Conservation (phyloP, 352 stramenopile species). For the Phytophthora litchii region DNA sequence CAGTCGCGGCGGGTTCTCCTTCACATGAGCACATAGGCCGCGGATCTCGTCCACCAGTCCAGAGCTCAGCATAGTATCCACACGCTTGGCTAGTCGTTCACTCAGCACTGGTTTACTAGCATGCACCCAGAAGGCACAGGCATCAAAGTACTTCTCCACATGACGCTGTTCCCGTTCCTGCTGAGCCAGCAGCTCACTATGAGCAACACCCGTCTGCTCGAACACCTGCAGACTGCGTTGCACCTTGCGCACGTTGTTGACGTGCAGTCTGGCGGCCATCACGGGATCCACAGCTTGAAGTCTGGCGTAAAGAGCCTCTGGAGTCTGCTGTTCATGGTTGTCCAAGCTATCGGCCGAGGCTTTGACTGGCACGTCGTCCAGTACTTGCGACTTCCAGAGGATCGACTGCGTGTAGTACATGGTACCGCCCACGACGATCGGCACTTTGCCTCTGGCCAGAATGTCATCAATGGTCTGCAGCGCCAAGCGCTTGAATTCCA, state of each 20-base stretch:
- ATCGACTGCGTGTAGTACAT: constrained; percentile 94
- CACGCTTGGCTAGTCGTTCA: constrained; percentile 67
- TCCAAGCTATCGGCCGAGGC: constrained; percentile 3
- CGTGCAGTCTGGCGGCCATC: constrained; percentile 83
- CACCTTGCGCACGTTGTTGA: constrained; percentile 89
- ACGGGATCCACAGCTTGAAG: constrained; percentile 78
- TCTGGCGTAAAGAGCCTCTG: constrained; percentile 63
- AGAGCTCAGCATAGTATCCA: constrained; percentile 80
- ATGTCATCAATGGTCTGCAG: constrained; percentile 86
- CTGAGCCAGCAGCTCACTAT: constrained; percentile 72
- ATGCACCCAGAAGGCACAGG: constrained; percentile 86
- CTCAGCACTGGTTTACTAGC: constrained; percentile 69
- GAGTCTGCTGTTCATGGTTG: constrained; percentile 36
- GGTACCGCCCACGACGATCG: constrained; percentile 91
- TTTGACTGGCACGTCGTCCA: constrained; percentile 71
- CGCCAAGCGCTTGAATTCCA: constrained; percentile 83
- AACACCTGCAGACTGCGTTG: constrained; percentile 87
- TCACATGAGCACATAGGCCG: constrained; percentile 49
- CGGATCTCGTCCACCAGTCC: constrained; percentile 86
- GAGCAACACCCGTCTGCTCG: constrained; percentile 73
- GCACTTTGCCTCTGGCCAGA: constrained; percentile 82
- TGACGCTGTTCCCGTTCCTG: constrained; percentile 56
- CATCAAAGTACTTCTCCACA: constrained; percentile 75
- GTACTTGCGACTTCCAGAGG: constrained; percentile 86
- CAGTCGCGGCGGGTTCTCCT: constrained; percentile 51